Conservation (phyloP, 352 stramenopile genomes). For the Pythium rishiriense region DNA sequence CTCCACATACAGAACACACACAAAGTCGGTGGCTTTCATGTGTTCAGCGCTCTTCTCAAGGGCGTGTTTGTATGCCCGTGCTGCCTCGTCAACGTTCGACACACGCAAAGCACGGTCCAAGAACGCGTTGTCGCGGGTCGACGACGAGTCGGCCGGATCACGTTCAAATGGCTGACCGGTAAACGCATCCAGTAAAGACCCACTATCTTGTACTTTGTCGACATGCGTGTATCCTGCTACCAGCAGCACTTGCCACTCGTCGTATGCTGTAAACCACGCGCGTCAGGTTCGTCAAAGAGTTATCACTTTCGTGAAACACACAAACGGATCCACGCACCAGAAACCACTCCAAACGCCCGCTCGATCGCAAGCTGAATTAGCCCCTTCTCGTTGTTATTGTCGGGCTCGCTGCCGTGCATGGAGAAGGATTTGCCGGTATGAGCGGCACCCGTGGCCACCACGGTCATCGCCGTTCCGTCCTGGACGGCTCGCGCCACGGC, state of each 20-base stretch:
- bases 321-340: background rate
- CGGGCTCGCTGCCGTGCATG: conserved; percentile 42
- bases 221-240: conserved; percentile 3
- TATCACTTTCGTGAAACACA: background rate
- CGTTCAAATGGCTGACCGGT: background rate
- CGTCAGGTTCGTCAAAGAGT: background rate
- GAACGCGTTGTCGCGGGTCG: conserved; percentile 14
- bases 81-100: conserved; percentile 32
- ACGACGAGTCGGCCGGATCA: background rate
- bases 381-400: conserved; percentile 26
- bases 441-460: conserved; percentile 49
- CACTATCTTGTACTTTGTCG: background rate
- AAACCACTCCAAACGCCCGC: conserved; percentile 11
- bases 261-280: background rate
- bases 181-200: conserved; percentile 16
- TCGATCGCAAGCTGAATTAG: conserved; percentile 24
- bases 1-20: conserved; percentile 49
- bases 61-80: conserved; percentile 36
- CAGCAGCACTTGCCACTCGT: conserved; percentile 23
- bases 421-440: conserved; percentile 58
- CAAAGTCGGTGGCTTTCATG: conserved; percentile 32
- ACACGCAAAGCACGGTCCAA: conserved; percentile 35
- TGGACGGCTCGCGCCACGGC: conserved; percentile 28
- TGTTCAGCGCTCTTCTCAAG: conserved; percentile 2
- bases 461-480: conserved; percentile 35